Evolutionary conservation across 1,139 yeast species (phyloP).

Genomic region (Pneumocystis carinii): DNA sequence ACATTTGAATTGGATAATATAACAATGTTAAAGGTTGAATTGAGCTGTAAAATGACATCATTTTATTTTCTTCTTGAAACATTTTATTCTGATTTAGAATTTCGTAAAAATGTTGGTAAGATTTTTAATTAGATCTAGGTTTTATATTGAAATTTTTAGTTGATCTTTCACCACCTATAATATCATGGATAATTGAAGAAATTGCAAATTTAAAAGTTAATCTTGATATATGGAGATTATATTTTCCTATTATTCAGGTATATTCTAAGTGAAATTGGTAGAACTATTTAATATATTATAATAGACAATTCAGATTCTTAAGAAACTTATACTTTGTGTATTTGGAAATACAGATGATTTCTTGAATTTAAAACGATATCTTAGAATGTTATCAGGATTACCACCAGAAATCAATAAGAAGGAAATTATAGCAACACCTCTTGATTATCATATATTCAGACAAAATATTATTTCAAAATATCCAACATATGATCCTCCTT

Average conservation of each 20-base stretch:
- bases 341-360: constrained; percentile 45
- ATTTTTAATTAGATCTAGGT: background rate
- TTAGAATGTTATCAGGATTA: constrained; percentile 33
- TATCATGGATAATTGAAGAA: constrained; percentile 35
- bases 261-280: constrained; percentile 6
- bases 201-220: constrained; percentile 59
- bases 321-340: constrained; percentile 46
- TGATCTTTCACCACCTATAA: constrained; percentile 24
- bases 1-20: constrained; percentile 4
- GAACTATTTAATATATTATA: background rate
- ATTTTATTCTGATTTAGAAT: constrained; percentile 19
- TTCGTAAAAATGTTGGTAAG: constrained; percentile 16
- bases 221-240: constrained; percentile 11
- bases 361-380: constrained; percentile 35
- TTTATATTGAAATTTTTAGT: constrained; percentile 16
- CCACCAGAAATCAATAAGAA: constrained; percentile 21
- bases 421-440: constrained; percentile 46
- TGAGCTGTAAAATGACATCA: constrained; percentile 37
- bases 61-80: constrained; percentile 36
- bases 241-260: constrained; percentile 37
- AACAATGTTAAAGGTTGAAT: constrained; percentile 18
- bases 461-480: constrained; percentile 61
- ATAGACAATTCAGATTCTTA: constrained; percentile 32
- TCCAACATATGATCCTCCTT: constrained; percentile 47
- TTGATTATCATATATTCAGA: constrained; percentile 65